These are phyloP conservation scores for Mentha longifolia DNA, from an alignment of 257 asterid species.

Conservation along the genomic window DNA sequence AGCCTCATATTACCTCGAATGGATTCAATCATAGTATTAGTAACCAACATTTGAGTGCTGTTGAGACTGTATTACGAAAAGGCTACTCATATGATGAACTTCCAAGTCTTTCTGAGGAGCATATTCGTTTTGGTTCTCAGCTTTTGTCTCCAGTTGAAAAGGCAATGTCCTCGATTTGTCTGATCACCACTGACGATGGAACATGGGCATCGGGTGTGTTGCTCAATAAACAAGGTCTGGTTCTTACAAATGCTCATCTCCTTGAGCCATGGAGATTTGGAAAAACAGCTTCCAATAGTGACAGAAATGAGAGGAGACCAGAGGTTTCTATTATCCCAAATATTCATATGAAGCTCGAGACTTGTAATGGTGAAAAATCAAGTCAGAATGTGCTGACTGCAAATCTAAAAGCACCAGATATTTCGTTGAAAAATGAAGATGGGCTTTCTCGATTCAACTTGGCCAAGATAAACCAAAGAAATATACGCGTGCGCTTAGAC, in stretches of 20 bases:
- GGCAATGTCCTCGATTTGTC: constrained; percentile 86
- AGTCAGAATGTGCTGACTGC: constrained; percentile 37
- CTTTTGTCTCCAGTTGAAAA: constrained; percentile 67
- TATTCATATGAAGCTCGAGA: constrained; percentile 31
- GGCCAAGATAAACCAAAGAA: constrained; percentile 47
- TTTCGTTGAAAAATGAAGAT: constrained; percentile 38
- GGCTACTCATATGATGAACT: constrained; percentile 42
- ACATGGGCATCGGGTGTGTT: constrained; percentile 98
- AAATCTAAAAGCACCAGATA: constrained; percentile 37
- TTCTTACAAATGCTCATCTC: constrained; percentile 98
- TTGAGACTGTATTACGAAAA: constrained; percentile 36
- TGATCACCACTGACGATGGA: constrained; percentile 83
- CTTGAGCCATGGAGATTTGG: constrained; percentile 98
- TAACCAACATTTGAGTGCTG: constrained; percentile 43
- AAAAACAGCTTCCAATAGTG: constrained; percentile 61
- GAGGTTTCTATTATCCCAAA: constrained; percentile 41
- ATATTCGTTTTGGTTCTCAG: constrained; percentile 40
- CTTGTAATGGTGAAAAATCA: constrained; percentile 35
- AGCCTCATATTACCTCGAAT: constrained; percentile 49
- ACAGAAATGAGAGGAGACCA: constrained; percentile 42
- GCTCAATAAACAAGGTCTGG: constrained; percentile 82
- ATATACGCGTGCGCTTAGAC: constrained; percentile 77
- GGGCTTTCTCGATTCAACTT: constrained; percentile 42
- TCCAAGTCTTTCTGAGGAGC: constrained; percentile 36
- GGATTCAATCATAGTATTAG: constrained; percentile 41